Evolutionary conservation across 805 yeast genomes (phyloP).

Genomic region (Kuraishia piskuri): DNA sequence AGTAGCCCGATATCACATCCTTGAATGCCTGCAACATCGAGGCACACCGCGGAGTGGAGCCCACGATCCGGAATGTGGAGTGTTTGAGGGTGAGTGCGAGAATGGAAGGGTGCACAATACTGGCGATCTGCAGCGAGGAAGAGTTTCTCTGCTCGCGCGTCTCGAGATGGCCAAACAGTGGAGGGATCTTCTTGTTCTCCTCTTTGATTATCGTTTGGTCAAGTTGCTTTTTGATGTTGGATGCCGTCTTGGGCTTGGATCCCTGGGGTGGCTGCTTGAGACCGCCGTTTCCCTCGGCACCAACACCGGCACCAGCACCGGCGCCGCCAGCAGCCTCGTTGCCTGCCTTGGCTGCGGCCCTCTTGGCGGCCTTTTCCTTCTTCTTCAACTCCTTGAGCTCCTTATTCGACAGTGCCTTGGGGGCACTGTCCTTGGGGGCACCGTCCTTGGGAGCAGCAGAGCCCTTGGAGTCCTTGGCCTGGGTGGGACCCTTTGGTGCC

Average conservation of each 20-base stretch:
- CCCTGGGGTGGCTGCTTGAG: conserved; percentile 12
- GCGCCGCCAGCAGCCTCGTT: conserved; percentile 24
- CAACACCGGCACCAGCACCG: conserved; percentile 2
- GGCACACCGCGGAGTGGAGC: conserved; percentile 78
- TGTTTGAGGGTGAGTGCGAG: conserved; percentile 70
- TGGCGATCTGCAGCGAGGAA: conserved; percentile 45
- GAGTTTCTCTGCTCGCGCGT: conserved; percentile 69
- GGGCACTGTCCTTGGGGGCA: no score
- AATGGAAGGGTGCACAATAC: conserved; percentile 81
- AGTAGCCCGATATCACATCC: conserved; percentile 68
- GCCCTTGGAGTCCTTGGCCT: no score
- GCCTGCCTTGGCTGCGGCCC: conserved; percentile 80
- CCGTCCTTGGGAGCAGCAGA: no score
- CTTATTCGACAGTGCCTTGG: conserved; percentile 46
- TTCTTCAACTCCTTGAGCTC: conserved; percentile 84
- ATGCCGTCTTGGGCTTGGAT: conserved; percentile 34
- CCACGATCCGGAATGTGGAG: conserved; percentile 80
- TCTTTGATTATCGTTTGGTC: conserved; percentile 40
- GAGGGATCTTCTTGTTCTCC: conserved; percentile 40
- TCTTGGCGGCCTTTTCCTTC: conserved; percentile 83
- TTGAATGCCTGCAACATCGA: conserved; percentile 83
- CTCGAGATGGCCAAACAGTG: conserved; percentile 72
- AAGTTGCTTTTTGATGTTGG: conserved; percentile 46
- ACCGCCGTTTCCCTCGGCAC: conserved; percentile 4
- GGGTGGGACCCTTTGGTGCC: no score